Evolutionary conservation across 768 basidiomycete genomes (phyloP).

Genomic region (Kwoniella sp.): DNA sequence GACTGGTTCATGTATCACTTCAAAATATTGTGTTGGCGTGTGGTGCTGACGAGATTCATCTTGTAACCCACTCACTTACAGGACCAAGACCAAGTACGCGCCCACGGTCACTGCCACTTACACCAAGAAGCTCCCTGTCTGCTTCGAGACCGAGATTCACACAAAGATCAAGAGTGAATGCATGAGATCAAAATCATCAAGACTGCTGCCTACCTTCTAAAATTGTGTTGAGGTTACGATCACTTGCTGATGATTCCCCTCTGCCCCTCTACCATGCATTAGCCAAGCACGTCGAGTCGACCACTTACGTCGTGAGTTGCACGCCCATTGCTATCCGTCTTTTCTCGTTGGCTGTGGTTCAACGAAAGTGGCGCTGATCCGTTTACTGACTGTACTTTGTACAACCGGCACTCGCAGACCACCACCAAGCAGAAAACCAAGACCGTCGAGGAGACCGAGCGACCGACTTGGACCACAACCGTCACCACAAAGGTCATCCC

Average conservation of each 20-base stretch:
- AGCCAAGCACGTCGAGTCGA: constrained; percentile 14
- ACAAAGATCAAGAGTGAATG: constrained; percentile 20
- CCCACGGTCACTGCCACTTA: constrained; percentile 12
- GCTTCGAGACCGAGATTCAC: constrained; percentile 7
- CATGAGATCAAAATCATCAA: too few relatives aligned
- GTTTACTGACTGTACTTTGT: background rate
- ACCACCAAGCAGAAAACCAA: constrained; percentile 15
- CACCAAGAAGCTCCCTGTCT: constrained; percentile 15
- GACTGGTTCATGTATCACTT: too few relatives aligned
- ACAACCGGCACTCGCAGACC: background rate
- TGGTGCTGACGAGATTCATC: background rate
- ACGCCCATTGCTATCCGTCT: too few relatives aligned
- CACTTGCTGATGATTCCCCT: background rate
- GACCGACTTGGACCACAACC: constrained; percentile 10
- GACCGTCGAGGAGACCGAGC: constrained; percentile 3
- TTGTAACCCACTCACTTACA: background rate
- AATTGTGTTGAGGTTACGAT: too few relatives aligned
- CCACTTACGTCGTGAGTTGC: constrained; percentile 9
- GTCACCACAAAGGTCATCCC: constrained; percentile 9
- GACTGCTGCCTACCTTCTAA: background rate
- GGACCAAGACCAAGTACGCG: constrained; percentile 5
- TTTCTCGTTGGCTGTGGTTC: too few relatives aligned
- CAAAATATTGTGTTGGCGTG: too few relatives aligned
- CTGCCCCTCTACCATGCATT: background rate
- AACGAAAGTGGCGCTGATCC: constrained; percentile 1